Percentiles rank a stretch among this genome's conserved stretches.
These are phyloP conservation scores for Aspergillus conjunctus DNA, from an alignment of 495 filamentous ascomycete genomes.

Conservation along the genomic window DNA sequence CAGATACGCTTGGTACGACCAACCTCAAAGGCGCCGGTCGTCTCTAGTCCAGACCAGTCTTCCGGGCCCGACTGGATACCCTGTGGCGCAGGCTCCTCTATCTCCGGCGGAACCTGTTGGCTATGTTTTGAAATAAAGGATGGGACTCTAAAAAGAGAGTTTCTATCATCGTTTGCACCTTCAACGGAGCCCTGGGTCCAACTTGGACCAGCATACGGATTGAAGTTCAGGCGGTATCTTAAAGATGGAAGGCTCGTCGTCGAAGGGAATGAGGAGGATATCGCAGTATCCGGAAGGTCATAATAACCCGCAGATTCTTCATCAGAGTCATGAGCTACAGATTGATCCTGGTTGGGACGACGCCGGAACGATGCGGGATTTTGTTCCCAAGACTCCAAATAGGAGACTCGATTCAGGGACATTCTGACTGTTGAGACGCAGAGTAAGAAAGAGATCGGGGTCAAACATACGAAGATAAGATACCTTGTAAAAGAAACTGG, in stretches of 20 bases:
- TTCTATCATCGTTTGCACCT: conserved; percentile 32
- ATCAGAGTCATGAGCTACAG: conserved; percentile 28
- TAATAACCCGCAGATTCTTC: conserved; percentile 35
- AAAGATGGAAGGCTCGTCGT: conserved; percentile 30
- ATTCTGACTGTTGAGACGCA: conserved; percentile 12
- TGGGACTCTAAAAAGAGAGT: conserved; percentile 28
- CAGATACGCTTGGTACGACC: conserved; percentile 62
- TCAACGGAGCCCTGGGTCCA: conserved; percentile 41
- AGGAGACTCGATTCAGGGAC: conserved; percentile 31
- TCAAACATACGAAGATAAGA: neutral
- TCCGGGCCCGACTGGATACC: conserved; percentile 9
- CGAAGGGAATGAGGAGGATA: conserved; percentile 48
- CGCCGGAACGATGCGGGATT: conserved; percentile 40
- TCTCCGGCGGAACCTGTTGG: conserved; percentile 13
- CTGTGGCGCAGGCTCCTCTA: conserved; percentile 15
- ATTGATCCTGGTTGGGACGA: conserved; percentile 22
- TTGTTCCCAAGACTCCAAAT: conserved; percentile 49
- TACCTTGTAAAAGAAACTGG: neutral
- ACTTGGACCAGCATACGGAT: conserved; percentile 46
- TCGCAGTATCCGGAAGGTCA: conserved; percentile 38
- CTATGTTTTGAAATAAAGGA: conserved; percentile 31
- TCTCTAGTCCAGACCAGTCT: conserved; percentile 30
- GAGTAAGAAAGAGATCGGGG: neutral
- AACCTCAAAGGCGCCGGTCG: conserved; percentile 71
- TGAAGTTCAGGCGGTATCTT: conserved; percentile 45